Base-by-base conservation (phyloP, 2,329 filamentous ascomycete genomes). In the Ophiobolus disseminans region DNA sequence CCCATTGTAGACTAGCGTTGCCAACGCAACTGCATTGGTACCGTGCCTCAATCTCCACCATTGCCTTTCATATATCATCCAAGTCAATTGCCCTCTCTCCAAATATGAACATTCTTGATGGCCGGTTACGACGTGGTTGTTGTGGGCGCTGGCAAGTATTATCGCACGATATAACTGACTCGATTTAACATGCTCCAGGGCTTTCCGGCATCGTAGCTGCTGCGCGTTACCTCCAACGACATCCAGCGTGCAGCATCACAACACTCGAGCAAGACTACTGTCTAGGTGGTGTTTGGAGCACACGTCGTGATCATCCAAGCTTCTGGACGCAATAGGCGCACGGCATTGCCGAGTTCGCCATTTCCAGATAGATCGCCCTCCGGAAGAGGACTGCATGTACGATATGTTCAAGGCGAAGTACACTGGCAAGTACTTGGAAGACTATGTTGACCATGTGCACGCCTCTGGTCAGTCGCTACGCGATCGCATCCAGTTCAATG, bases 321-420 rank as follows among this genome's bases (percentile, higher is more conserved):
- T 62, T 62, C 28, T 60, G 52, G 41, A 45, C 54, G 11, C 55
- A 60, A 41, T 60, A 53, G 52, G 48, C 45, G 5, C 10, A 44
- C 16, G 59, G 59, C n/a, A 23, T 62, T 21, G 30, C 56, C n/a
- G 58, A 60, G 20, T 60, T 58, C 36, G 41, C 50, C 5, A 62
- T 25, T 36, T 50, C 34, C 38, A 40, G 1, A 60, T 62, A 57
- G 9, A 34, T n/a, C 38, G 39, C 3, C 59, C 57, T 4, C 55
- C 57, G n/a, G 42, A 40, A 23, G 43, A 53, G 16, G 57, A 62
- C 32, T 55, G 45, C 28, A 35, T 35, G 11, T 6, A 48, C 11
- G 54, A 55, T 19, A 40, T 55, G 1, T 62, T 46, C 32, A 38
- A 26, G 5, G 52, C 54, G 7, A 55, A 52, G 38, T 58, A 56